Evolutionary conservation across 305 asterid species (phyloP).

Genomic region (Fraxinus greggii): DNA sequence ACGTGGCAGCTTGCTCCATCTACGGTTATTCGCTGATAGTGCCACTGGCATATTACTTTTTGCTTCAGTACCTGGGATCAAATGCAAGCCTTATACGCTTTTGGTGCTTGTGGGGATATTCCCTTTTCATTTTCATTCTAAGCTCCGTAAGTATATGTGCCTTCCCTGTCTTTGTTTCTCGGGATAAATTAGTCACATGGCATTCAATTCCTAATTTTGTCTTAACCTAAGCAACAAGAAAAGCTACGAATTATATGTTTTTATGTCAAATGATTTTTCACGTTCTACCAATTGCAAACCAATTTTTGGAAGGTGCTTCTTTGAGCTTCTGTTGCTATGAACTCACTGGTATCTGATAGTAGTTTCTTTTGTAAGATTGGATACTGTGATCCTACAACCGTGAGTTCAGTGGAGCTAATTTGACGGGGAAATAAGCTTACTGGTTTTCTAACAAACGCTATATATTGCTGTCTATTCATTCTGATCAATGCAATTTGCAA

Average conservation of each 20-base stretch:
- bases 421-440: background rate
- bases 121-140: constrained; percentile 75
- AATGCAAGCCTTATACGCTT: constrained; percentile 78
- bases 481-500: background rate
- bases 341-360: background rate
- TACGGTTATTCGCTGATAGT: constrained; percentile 82
- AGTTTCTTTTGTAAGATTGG: constrained; percentile 1
- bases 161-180: background rate
- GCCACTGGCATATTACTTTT: constrained; percentile 83
- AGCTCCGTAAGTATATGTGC: constrained; percentile 62
- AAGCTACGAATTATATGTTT: background rate
- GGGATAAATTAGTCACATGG: background rate
- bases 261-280: background rate
- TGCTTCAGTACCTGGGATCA: constrained; percentile 79
- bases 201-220: constrained; percentile 7
- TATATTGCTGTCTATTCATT: background rate
- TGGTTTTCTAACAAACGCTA: background rate
- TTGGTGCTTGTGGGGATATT: constrained; percentile 99
- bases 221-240: background rate
- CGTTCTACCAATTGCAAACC: constrained; percentile 8
- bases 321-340: background rate
- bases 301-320: background rate
- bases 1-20: constrained; percentile 69
- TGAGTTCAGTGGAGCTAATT: background rate
- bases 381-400: background rate